Percentiles rank a stretch among this genome's conserved stretches.
Conservation (phyloP, 305 asterid genomes). For the Salvia sclarea region DNA sequence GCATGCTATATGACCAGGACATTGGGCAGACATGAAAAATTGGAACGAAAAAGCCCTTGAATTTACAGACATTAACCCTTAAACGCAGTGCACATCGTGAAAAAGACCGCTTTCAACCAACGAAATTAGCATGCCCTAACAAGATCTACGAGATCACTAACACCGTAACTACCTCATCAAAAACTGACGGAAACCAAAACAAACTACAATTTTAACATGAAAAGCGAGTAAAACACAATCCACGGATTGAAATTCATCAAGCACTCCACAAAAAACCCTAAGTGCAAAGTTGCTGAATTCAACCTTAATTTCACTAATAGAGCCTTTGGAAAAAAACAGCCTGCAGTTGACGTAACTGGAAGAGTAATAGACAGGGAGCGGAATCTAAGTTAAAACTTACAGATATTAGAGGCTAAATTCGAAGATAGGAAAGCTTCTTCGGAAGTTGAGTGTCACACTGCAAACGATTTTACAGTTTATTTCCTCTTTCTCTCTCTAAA, state of each 20-base stretch:
- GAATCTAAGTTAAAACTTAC: slow-evolving; percentile 37
- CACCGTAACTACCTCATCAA: background rate
- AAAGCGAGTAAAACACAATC: background rate
- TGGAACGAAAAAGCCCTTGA: background rate
- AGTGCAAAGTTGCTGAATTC: slow-evolving; percentile 19
- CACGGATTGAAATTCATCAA: slow-evolving; percentile 9
- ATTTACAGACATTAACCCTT: slow-evolving; percentile 2
- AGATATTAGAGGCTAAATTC: slow-evolving; percentile 27
- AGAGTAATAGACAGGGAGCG: background rate
- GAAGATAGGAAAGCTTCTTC: slow-evolving; percentile 17
- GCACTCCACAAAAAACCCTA: slow-evolving; percentile 37
- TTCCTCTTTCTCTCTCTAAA: slow-evolving; percentile 22
- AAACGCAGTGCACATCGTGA: background rate
- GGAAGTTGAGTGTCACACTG: slow-evolving; percentile 28
- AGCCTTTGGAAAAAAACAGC: background rate
- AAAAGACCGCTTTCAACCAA: background rate
- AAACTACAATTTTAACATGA: background rate
- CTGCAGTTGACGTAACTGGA: slow-evolving; percentile 13
- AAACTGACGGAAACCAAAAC: background rate
- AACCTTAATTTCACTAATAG: background rate
- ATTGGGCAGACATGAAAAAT: background rate
- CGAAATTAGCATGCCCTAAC: slow-evolving; percentile 29
- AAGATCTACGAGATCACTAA: slow-evolving; percentile 25
- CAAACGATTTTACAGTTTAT: slow-evolving; percentile 3
- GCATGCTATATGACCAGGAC: slow-evolving; percentile 7